Evolutionary conservation across 805 yeast genomes (phyloP).

Genomic region (Candida ascalaphidarum): DNA sequence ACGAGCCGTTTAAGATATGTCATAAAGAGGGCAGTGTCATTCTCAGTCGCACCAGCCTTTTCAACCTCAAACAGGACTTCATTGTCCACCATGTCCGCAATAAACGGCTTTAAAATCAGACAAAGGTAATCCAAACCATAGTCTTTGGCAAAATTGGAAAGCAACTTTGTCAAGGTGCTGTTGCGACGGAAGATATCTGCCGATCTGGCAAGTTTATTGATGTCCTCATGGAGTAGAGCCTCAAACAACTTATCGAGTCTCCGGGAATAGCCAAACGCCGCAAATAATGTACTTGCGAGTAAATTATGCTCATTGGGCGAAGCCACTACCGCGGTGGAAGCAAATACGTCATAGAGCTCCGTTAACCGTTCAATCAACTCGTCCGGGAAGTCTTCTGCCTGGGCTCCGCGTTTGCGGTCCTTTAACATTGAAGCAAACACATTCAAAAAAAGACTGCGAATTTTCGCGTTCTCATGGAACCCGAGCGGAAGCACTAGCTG

Average conservation of each 20-base stretch:
- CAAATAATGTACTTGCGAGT: slow-evolving; percentile 56
- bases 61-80: slow-evolving; percentile 60
- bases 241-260: slow-evolving; percentile 39
- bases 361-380: slow-evolving; percentile 16
- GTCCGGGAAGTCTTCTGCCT: slow-evolving; percentile 20
- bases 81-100: slow-evolving; percentile 41
- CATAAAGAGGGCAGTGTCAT: slow-evolving; percentile 40
- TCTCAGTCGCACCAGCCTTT: slow-evolving; percentile 29
- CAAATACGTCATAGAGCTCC: slow-evolving; percentile 33
- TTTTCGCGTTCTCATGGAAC: slow-evolving; percentile 55
- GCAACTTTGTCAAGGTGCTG: slow-evolving; percentile 70
- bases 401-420: slow-evolving; percentile 17
- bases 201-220: slow-evolving; percentile 48
- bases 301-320: slow-evolving; percentile 64
- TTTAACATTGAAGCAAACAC: slow-evolving; percentile 63
- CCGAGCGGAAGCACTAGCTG: slow-evolving; percentile 73
- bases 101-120: slow-evolving; percentile 44
- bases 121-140: slow-evolving; percentile 55
- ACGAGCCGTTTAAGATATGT: slow-evolving; percentile 49
- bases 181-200: slow-evolving; percentile 74
- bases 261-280: slow-evolving; percentile 36
- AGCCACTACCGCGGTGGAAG: slow-evolving; percentile 52
- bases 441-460: slow-evolving; percentile 65
- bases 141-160: slow-evolving; percentile 63
- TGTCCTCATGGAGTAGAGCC: slow-evolving; percentile 53